Evolutionary conservation across 805 yeast genomes (phyloP).

Genomic region (Tetrapisispora fleetii): DNA sequence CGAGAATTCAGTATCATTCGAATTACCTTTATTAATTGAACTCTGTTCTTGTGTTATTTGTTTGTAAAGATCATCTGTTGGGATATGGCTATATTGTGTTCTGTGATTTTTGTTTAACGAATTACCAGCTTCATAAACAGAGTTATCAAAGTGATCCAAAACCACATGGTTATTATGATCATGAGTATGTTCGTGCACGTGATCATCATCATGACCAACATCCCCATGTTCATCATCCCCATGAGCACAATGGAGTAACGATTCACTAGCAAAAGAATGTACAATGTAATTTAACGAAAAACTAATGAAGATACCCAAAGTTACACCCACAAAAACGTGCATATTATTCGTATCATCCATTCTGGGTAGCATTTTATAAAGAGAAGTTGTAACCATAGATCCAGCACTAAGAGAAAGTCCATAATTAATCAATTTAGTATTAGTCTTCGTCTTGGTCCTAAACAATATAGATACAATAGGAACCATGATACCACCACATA

Average conservation of each 20-base stretch:
- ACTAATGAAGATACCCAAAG: slow-evolving; percentile 55
- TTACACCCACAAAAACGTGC: slow-evolving; percentile 34
- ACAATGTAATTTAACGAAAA: slow-evolving; percentile 50
- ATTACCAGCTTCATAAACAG: not conserved
- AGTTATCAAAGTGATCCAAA: not conserved
- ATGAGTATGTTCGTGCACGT: slow-evolving; percentile 8
- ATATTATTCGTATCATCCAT: slow-evolving; percentile 35
- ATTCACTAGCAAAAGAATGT: slow-evolving; percentile 68
- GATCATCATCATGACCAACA: slow-evolving; percentile 8
- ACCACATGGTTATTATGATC: not conserved
- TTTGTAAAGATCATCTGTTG: not conserved
- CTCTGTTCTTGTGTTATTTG: not conserved
- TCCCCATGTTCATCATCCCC: slow-evolving; percentile 11
- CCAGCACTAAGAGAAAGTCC: slow-evolving; percentile 77
- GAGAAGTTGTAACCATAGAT: slow-evolving; percentile 67
- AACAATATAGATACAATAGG: slow-evolving; percentile 19
- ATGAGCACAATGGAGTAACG: slow-evolving; percentile 81
- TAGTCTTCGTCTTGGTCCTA: slow-evolving; percentile 10
- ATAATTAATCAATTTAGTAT: slow-evolving; percentile 56
- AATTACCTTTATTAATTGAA: not conserved
- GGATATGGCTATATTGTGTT: not conserved
- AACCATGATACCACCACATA: slow-evolving; percentile 61
- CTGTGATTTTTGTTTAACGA: not conserved
- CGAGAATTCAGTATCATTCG: not conserved
- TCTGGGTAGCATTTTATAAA: slow-evolving; percentile 70